A percentile compares a stretch with the other conserved stretches of the same genome.
Evolutionary conservation across 2,329 filamentous ascomycete species (phyloP).

Genomic region (Fusarium nematophilum): DNA sequence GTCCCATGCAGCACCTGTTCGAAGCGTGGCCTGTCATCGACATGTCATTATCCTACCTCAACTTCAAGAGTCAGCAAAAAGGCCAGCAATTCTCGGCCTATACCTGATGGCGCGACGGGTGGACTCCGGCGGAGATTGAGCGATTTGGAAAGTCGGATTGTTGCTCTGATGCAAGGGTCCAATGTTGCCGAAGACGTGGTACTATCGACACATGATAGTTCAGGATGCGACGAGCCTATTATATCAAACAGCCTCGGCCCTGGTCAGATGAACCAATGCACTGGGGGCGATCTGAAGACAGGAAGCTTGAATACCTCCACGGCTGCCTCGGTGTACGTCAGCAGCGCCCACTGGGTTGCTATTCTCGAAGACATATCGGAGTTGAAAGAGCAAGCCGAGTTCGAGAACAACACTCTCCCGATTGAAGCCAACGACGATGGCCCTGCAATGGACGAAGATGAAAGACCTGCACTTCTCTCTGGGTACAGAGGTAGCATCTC

Average conservation of each 20-base stretch:
- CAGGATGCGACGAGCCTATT: not conserved
- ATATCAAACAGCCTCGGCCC: not conserved
- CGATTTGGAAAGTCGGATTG: not conserved
- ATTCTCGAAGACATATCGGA: constrained; percentile 13
- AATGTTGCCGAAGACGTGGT: too few species aligned
- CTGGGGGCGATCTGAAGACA: not conserved
- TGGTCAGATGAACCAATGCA: not conserved
- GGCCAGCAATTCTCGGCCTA: not conserved
- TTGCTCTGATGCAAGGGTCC: not conserved
- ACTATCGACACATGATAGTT: too few species aligned
- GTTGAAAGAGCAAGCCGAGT: constrained; percentile 5
- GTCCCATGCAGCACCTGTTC: constrained; percentile 5
- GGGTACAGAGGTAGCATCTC: not conserved
- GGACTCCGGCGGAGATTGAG: not conserved
- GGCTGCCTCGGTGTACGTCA: not conserved
- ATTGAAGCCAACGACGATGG: not conserved
- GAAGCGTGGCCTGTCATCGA: constrained; percentile 5
- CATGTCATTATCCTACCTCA: not conserved
- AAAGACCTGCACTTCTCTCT: not conserved
- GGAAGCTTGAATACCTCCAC: not conserved
- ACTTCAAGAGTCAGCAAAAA: not conserved
- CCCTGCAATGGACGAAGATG: not conserved
- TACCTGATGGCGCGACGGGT: not conserved
- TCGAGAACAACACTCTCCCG: not conserved
- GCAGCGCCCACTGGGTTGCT: constrained; percentile 3